Evolutionary conservation across 805 yeast genomes (phyloP).

Genomic region (Cyberlindnera maclurae): DNA sequence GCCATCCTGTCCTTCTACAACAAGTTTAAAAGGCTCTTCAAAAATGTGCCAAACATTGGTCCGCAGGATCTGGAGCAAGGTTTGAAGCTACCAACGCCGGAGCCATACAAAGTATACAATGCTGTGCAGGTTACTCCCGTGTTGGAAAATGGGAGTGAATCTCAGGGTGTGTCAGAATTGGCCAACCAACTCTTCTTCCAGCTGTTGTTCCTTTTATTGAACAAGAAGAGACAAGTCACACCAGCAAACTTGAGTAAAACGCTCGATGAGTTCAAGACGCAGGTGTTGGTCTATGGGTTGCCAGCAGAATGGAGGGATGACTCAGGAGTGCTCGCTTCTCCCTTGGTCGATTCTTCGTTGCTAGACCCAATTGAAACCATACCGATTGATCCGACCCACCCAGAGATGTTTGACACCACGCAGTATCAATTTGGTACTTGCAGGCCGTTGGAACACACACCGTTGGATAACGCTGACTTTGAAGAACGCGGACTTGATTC

Average conservation of each 20-base stretch:
- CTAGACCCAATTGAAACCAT: constrained; percentile 6
- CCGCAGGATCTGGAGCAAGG: constrained; percentile 24
- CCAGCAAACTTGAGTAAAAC: constrained; percentile 9
- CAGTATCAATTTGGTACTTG: constrained; percentile 9
- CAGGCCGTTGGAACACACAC: constrained; percentile 14
- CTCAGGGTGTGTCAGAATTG: constrained; percentile 8
- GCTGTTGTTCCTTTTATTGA: constrained; percentile 13
- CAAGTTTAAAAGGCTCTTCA: constrained; percentile 16
- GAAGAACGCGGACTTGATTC: constrained; percentile 13
- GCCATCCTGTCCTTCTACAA: constrained; percentile 15
- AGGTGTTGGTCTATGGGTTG: constrained; percentile 15
- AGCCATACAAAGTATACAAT: constrained; percentile 10
- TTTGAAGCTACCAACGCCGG: constrained; percentile 10
- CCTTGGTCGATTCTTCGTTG: constrained; percentile 1
- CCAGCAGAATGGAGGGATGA: constrained; percentile 26
- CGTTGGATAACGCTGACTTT: constrained; percentile 18
- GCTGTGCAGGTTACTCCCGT: constrained; percentile 8
- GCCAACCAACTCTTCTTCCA: constrained; percentile 13
- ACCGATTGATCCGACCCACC: constrained; percentile 17
- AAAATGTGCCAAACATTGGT: constrained; percentile 15
- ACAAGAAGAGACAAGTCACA: constrained; percentile 11
- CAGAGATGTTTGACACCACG: constrained; percentile 14
- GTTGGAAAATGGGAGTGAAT: constrained; percentile 1
- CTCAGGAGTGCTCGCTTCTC: constrained; percentile 9
- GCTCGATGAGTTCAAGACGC: constrained; percentile 12